Percentiles rank a stretch among this genome's conserved stretches.
These are phyloP conservation scores for Ormosia emarginata DNA, from an alignment of 306 rosid species.

Conservation along the genomic window DNA sequence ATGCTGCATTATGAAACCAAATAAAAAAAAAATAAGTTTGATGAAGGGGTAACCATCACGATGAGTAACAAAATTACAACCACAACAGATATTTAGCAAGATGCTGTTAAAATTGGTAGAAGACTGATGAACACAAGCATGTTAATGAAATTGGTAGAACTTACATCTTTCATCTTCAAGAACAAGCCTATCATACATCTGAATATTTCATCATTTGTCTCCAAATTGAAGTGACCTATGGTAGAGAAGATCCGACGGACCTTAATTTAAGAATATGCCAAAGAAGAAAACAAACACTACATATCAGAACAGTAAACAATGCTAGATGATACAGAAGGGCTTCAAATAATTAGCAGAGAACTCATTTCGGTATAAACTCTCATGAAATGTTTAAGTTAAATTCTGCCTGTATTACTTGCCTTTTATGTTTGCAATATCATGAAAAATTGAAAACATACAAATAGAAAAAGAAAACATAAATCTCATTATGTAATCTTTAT, in stretches of 20 bases:
- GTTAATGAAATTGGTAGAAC: neutral
- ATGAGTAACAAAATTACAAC: neutral
- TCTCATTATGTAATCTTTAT: neutral
- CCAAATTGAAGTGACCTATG: slow-evolving; percentile 37
- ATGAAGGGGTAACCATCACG: slow-evolving; percentile 7
- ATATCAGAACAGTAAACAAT: slow-evolving; percentile 10
- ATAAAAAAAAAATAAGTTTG: slow-evolving; percentile 5
- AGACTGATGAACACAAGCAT: neutral
- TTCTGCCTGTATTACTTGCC: neutral
- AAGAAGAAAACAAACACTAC: slow-evolving; percentile 4
- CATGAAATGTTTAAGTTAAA: neutral
- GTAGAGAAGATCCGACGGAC: slow-evolving; percentile 51
- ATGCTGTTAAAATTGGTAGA: neutral
- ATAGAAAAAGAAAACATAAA: neutral
- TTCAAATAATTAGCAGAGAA: neutral
- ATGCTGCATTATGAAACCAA: slow-evolving; percentile 42
- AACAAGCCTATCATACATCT: slow-evolving; percentile 52
- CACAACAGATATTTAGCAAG: neutral
- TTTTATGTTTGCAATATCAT: neutral
- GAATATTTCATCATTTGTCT: slow-evolving; percentile 48
- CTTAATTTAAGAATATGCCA: slow-evolving; percentile 26
- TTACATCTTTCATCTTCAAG: slow-evolving; percentile 73
- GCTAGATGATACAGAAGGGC: neutral
- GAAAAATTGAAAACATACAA: neutral
- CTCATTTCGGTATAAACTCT: neutral